A percentile compares a stretch with the other conserved stretches of the same genome.
These are phyloP conservation scores for Bretschneidera sinensis DNA, from an alignment of 345 rosid species.

Conservation along the genomic window DNA sequence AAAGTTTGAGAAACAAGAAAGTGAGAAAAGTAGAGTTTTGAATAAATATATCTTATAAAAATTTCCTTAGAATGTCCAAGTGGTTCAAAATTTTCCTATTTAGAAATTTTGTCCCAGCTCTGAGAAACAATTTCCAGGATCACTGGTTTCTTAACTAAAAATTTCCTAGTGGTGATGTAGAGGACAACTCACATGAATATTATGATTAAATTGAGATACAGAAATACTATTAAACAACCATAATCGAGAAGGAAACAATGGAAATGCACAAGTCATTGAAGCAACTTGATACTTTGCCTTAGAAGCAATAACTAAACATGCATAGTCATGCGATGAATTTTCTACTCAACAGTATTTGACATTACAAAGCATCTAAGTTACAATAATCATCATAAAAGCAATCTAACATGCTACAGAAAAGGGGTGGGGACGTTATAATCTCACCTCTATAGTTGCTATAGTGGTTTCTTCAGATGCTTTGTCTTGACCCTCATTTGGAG, in stretches of 20 bases:
- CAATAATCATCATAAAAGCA: not conserved
- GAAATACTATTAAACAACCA: not conserved
- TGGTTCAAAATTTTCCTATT: too few relatives aligned
- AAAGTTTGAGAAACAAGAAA: too few relatives aligned
- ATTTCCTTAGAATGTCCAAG: too few relatives aligned
- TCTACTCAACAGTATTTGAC: not conserved
- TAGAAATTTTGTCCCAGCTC: too few relatives aligned
- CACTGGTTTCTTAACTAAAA: too few relatives aligned
- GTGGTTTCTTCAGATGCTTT: constrained; percentile 41
- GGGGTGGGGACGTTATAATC: constrained; percentile 10
- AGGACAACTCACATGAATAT: not conserved
- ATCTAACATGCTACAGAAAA: not conserved
- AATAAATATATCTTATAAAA: too few relatives aligned
- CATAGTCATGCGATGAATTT: not conserved
- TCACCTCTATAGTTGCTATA: constrained; percentile 60
- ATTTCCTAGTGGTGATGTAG: not conserved
- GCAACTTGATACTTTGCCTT: not conserved
- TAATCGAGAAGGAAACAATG: not conserved
- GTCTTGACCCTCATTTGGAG: constrained; percentile 38
- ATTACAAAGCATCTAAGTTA: not conserved
- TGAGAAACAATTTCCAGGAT: too few relatives aligned
- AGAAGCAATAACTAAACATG: not conserved
- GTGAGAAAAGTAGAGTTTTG: too few relatives aligned
- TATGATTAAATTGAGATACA: not conserved
- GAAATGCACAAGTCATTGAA: too few relatives aligned